A percentile compares a stretch with the other conserved stretches of the same genome.
phyloP scores from a whole-genome alignment of 1,284 basidiomycete species.

The Ceratobasidium sp. region DNA sequence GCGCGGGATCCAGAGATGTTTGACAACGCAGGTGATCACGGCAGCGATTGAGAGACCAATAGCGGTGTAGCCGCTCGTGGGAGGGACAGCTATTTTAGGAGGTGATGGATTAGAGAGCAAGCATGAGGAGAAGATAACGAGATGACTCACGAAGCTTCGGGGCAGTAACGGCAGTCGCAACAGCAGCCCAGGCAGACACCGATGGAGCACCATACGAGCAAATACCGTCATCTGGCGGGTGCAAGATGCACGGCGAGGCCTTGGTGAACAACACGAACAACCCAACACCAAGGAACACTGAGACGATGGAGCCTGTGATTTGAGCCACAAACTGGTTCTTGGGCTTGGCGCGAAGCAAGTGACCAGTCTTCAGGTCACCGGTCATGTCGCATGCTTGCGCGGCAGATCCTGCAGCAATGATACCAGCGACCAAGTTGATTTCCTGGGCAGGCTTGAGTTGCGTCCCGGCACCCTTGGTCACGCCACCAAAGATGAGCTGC shows the following conservation, averaged over 20 bases:
- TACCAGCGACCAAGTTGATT: slow-evolving; percentile 67
- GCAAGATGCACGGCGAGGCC: slow-evolving; percentile 69
- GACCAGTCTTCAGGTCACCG: slow-evolving; percentile 75
- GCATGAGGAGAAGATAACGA: background rate
- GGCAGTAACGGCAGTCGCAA: slow-evolving; percentile 60
- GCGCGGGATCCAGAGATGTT: slow-evolving; percentile 62
- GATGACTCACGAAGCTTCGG: slow-evolving; percentile 40
- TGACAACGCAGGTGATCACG: slow-evolving; percentile 58
- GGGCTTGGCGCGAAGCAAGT: slow-evolving; percentile 71
- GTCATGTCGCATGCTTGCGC: slow-evolving; percentile 73
- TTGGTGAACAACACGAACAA: slow-evolving; percentile 69
- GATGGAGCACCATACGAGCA: slow-evolving; percentile 68
- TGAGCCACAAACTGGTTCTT: slow-evolving; percentile 71
- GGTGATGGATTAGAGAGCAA: background rate
- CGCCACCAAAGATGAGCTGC: slow-evolving; percentile 68
- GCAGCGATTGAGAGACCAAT: slow-evolving; percentile 62
- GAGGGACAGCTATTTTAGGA: slow-evolving; percentile 56
- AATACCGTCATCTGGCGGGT: slow-evolving; percentile 47
- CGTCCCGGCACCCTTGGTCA: slow-evolving; percentile 58
- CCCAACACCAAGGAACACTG: slow-evolving; percentile 65
- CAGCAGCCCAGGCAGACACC: slow-evolving; percentile 68
- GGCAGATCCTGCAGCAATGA: slow-evolving; percentile 65
- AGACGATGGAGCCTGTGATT: slow-evolving; percentile 62
- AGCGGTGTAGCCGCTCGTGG: slow-evolving; percentile 68
- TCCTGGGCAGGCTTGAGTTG: slow-evolving; percentile 54